These are phyloP conservation scores for Achaetomium macrosporum DNA, from an alignment of 2,329 filamentous ascomycete species.

Conservation along the genomic window DNA sequence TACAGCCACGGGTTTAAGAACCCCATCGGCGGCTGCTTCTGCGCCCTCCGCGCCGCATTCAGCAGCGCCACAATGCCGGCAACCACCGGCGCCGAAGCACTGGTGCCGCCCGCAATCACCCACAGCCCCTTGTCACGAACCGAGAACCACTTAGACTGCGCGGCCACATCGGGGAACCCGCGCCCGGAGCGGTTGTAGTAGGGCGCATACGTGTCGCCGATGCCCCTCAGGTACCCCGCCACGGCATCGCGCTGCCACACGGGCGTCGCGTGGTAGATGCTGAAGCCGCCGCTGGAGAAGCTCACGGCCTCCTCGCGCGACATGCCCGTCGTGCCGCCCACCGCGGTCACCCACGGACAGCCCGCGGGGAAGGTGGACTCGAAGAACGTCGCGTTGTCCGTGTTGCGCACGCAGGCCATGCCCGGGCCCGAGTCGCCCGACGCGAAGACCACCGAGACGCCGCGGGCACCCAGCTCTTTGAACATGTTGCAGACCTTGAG, in stretches of 20 bases:
- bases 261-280: slow-evolving; percentile 39
- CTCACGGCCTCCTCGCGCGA: slow-evolving; percentile 23
- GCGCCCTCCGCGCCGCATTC: slow-evolving; percentile 37
- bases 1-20: slow-evolving; percentile 42
- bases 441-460: slow-evolving; percentile 58
- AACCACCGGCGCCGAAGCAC: slow-evolving; percentile 37
- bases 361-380: slow-evolving; percentile 49
- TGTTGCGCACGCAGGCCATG: slow-evolving; percentile 53
- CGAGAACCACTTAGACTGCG: slow-evolving; percentile 41
- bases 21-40: slow-evolving; percentile 34
- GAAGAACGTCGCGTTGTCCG: slow-evolving; percentile 47
- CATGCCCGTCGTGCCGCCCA: slow-evolving; percentile 49
- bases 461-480: slow-evolving; percentile 60
- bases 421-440: slow-evolving; percentile 57
- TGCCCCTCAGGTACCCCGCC: slow-evolving; percentile 32
- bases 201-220: slow-evolving; percentile 39
- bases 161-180: slow-evolving; percentile 47
- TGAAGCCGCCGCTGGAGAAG: slow-evolving; percentile 41
- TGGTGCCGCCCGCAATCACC: slow-evolving; percentile 27
- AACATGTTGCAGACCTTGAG: slow-evolving; percentile 57
- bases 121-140: slow-evolving; percentile 26
- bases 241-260: slow-evolving; percentile 37
- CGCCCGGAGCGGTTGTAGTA: slow-evolving; percentile 40
- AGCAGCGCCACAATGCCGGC: slow-evolving; percentile 38
- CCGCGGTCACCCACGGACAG: slow-evolving; percentile 53